Evolutionary conservation across 225 moss, liverwort and hornwort species (phyloP).

Genomic region (Polytrichum commune): DNA sequence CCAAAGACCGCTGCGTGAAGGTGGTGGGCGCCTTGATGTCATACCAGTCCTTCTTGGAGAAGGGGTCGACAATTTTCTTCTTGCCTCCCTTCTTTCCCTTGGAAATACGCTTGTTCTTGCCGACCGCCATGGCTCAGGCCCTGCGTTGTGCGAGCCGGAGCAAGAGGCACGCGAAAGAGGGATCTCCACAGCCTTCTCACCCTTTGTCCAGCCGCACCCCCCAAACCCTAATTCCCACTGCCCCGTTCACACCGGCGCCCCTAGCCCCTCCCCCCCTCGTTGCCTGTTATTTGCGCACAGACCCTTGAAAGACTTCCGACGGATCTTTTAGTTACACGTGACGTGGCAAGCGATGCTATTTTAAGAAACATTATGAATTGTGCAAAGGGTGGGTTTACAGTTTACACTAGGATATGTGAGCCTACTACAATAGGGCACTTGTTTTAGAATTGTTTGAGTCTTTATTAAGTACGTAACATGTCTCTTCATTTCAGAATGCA

Average conservation of each 20-base stretch:
- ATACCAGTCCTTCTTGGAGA: conserved; percentile 45
- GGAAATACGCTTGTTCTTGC: conserved; percentile 38
- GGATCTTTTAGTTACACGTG: no score
- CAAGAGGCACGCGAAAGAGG: conserved; percentile 5
- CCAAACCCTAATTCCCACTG: background rate
- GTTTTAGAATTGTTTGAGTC: no score
- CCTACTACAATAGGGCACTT: no score
- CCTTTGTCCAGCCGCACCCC: background rate
- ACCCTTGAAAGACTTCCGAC: no score
- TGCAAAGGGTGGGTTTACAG: no score
- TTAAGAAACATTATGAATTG: no score
- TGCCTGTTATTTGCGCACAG: no score
- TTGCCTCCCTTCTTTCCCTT: conserved; percentile 39
- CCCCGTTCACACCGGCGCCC: background rate
- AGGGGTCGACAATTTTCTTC: conserved; percentile 36
- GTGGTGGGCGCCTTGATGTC: conserved; percentile 45
- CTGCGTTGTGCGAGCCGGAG: background rate
- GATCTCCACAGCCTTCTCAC: background rate
- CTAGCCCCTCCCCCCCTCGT: background rate
- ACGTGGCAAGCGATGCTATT: no score
- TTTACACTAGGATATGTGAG: no score
- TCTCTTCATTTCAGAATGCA: no score
- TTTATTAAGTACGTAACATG: no score
- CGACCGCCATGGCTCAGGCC: conserved; percentile 28
- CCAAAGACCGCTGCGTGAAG: conserved; percentile 63